Conservation (phyloP, 1,139 yeast genomes). For the Hanseniaspora uvarum region DNA sequence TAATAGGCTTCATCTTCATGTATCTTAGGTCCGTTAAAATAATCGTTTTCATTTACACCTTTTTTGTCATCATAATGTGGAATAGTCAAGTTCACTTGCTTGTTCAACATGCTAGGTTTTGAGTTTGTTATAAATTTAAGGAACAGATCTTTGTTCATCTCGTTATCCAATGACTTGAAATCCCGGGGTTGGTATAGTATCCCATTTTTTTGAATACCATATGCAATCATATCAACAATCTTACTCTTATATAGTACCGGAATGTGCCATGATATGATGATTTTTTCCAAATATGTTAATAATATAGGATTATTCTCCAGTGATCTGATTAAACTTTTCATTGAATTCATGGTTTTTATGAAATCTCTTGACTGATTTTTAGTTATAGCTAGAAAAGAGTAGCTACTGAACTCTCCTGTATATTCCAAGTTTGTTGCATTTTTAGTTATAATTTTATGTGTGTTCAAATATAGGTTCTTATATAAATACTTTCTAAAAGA, state of each 20-base stretch:
- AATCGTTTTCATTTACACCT: background rate
- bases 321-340: conserved; percentile 23
- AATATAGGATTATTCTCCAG: conserved; percentile 22
- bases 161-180: conserved; percentile 25
- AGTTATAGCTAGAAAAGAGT: conserved; percentile 17
- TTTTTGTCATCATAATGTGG: conserved; percentile 27
- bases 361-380: conserved; percentile 18
- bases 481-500: conserved; percentile 23
- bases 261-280: conserved; percentile 30
- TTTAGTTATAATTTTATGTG: conserved; percentile 25
- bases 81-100: conserved; percentile 24
- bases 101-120: conserved; percentile 15
- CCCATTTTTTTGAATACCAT: conserved; percentile 18
- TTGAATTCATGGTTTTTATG: conserved; percentile 19
- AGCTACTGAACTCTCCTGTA: conserved; percentile 24
- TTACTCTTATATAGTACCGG: conserved; percentile 20
- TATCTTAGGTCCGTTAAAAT: conserved; percentile 17
- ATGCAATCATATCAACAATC: conserved; percentile 22
- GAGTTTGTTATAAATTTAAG: conserved; percentile 19
- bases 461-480: conserved; percentile 26
- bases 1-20: conserved; percentile 20
- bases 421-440: conserved; percentile 23
- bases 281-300: conserved; percentile 23
- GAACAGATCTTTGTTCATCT: conserved; percentile 23
- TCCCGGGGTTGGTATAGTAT: background rate